A percentile compares a stretch with the other conserved stretches of the same genome.
phyloP scores from a whole-genome alignment of 495 filamentous ascomycete species.

The Aspergillus funiculosus region DNA sequence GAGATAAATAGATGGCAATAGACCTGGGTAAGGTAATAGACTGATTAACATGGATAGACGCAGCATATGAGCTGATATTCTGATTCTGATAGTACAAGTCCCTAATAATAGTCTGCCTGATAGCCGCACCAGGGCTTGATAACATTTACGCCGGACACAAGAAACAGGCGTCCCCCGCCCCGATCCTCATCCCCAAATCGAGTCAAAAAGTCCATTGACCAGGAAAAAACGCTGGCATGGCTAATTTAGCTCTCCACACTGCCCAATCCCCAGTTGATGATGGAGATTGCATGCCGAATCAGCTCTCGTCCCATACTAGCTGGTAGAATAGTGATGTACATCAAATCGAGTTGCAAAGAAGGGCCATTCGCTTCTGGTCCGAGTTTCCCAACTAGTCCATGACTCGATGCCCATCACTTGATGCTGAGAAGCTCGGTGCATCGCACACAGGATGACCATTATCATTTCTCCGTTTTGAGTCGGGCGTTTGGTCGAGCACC shows the following conservation, averaged over 20 bases:
- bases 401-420: neutral
- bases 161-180: neutral
- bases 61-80: no score
- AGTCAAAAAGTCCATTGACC: constrained; percentile 28
- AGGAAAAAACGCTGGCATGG: neutral
- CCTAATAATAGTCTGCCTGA: constrained; percentile 6
- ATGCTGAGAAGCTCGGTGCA: neutral
- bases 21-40: no score
- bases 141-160: no score
- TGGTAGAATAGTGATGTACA: neutral
- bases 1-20: no score
- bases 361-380: constrained; percentile 1
- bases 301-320: neutral
- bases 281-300: constrained; percentile 7
- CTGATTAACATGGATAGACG: no score
- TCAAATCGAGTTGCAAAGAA: neutral
- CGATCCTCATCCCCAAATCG: constrained; percentile 26
- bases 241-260: constrained; percentile 12
- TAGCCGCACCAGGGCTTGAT: constrained; percentile 10
- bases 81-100: no score
- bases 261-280: constrained; percentile 4
- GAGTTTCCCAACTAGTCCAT: constrained; percentile 2
- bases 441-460: neutral
- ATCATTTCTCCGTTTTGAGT: neutral
- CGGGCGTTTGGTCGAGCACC: neutral